Base-by-base conservation (phyloP, 2,329 filamentous ascomycete species). In the Trichoderma aggressivum region DNA sequence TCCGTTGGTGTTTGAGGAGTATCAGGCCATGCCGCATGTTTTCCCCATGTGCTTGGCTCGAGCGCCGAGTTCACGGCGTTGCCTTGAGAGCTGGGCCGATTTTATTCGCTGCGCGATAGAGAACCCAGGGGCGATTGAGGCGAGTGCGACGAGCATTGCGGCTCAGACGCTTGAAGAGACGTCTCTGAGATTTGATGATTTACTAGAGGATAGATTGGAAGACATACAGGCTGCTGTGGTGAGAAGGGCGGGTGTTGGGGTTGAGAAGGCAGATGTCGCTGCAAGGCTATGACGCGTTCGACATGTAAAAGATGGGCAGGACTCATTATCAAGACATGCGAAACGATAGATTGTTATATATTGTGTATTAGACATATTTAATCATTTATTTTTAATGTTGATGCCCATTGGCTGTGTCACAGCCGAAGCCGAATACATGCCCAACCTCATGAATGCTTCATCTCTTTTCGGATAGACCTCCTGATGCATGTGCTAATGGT, bases 21-120 rank as follows among this genome's bases (percentile, higher is more conserved):
- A 90, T 78, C 90, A 94, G 78, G 91, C 89, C 3, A 95, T 95
- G 92, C 92, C 93, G 68, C 92, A 94, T 80, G 89, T 88, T 75
- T 95, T 93, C 77, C 88, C 86, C 0, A 76, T 89, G 73, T 73
- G 92, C 1, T 80, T 93, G 70, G 79, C 84, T 2, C 79, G 81
- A 5, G 78, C 85, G 2, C 77, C 82, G 1, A 84, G 81, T 34
- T 81, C 86, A 3, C 81, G 77, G 74, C 83, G 86, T 61, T 91
- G 88, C 75, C 86, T 88, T 71, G 79, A 84, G 16, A 81, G 82
- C 3, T 89, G 89, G 86, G 81, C 86, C 0, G 79, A 78, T 2
- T 94, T 93, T 73, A 85, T 90, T 28, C 80, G 74, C 30, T 74
- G 76, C 21, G 84, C 78, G 2, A 81, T 84, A 2, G 76, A 81